These are phyloP conservation scores for Diaporthe longicolla DNA, from an alignment of 2,329 filamentous ascomycete genomes.

Conservation along the genomic window DNA sequence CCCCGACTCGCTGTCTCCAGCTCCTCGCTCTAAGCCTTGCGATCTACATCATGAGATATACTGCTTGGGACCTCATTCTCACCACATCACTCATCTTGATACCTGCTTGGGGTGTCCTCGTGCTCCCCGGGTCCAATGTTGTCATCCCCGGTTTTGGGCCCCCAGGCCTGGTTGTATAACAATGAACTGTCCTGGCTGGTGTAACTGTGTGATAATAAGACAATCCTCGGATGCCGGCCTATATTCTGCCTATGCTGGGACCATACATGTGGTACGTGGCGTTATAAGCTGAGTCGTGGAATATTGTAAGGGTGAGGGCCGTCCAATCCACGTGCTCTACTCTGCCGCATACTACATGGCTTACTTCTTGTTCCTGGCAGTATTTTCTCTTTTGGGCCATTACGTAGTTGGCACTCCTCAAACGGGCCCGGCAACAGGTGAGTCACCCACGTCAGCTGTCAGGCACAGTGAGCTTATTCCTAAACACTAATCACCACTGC, in stretches of 20 bases:
- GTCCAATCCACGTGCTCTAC: neutral
- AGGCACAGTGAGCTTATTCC: neutral
- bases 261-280: neutral
- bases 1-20: neutral
- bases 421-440: neutral
- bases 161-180: neutral
- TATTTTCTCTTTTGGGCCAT: neutral
- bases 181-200: neutral
- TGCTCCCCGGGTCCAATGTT: neutral
- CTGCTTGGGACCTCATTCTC: neutral
- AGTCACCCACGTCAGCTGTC: neutral
- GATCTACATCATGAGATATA: neutral
- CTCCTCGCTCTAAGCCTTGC: no score
- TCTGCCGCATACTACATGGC: neutral
- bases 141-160: conserved; percentile 15
- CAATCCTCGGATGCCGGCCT: neutral
- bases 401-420: neutral
- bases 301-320: neutral
- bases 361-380: neutral
- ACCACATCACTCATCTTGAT: neutral
- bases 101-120: neutral
- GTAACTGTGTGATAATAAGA: neutral
- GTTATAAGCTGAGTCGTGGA: neutral
- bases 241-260: no score
- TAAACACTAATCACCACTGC: neutral